phyloP scores from a whole-genome alignment of 371 early-diverging fungal species.

The Lichtheimia ornata region DNA sequence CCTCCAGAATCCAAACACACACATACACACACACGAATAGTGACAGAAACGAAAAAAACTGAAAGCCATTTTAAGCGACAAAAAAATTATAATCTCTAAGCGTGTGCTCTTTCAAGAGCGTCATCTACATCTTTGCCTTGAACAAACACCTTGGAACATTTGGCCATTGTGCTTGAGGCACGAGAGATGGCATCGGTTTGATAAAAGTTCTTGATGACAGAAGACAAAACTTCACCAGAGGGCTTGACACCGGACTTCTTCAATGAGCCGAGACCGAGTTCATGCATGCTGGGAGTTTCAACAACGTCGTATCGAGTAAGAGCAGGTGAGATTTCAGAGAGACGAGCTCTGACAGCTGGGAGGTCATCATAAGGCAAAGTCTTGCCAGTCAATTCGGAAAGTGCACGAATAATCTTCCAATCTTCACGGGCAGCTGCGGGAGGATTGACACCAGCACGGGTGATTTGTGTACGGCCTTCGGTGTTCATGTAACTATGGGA shows the following conservation, averaged over 20 bases:
- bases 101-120: conserved; percentile 37
- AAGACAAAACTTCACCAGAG: conserved; percentile 47
- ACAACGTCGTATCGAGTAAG: conserved; percentile 76
- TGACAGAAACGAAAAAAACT: not conserved
- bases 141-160: conserved; percentile 76
- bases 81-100: conserved; percentile 23
- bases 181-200: conserved; percentile 93
- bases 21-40: too few relatives aligned
- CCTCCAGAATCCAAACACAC: too few relatives aligned
- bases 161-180: conserved; percentile 96
- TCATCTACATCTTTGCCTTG: conserved; percentile 39
- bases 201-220: conserved; percentile 87
- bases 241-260: conserved; percentile 44
- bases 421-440: conserved; percentile 94
- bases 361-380: conserved; percentile 91
- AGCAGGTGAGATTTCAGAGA: conserved; percentile 85
- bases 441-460: conserved; percentile 90
- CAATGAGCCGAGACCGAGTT: conserved; percentile 67
- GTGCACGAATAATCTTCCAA: conserved; percentile 97
- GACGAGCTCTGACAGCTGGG: conserved; percentile 78
- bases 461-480: conserved; percentile 92
- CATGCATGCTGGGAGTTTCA: conserved; percentile 59
- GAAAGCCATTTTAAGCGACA: not conserved
- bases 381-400: conserved; percentile 87
- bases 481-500: conserved; percentile 73